These are phyloP conservation scores for Populus hybrid DNA, from an alignment of 441 rosid genomes.

Conservation along the genomic window DNA sequence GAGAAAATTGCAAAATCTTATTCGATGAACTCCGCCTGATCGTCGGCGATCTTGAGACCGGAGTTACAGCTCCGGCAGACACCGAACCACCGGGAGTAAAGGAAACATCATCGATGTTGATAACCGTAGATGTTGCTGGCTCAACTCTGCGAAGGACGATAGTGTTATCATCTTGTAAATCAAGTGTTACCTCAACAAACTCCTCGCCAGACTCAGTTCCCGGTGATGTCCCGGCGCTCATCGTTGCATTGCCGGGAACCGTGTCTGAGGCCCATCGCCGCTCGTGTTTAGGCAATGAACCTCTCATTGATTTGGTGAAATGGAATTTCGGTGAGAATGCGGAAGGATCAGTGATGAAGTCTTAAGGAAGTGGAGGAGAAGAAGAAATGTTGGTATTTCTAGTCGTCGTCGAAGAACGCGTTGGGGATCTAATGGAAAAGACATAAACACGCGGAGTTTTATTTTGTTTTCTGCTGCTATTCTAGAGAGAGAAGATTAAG, in stretches of 20 bases:
- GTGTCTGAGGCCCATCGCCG: constrained; percentile 88
- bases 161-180: constrained; percentile 64
- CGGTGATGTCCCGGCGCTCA: constrained; percentile 57
- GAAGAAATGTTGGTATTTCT: not conserved
- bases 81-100: constrained; percentile 3
- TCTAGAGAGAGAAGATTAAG: constrained; percentile 1
- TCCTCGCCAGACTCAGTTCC: constrained; percentile 62
- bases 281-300: constrained; percentile 44
- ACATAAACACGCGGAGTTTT: constrained; percentile 45
- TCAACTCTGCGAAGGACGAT: constrained; percentile 72
- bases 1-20: constrained; percentile 30
- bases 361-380: not conserved
- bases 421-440: constrained; percentile 42
- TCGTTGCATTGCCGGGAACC: constrained; percentile 38
- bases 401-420: constrained; percentile 38
- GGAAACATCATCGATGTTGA: constrained; percentile 39
- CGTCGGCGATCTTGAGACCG: constrained; percentile 45
- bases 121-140: no score
- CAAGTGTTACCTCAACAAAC: constrained; percentile 78
- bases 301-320: constrained; percentile 41
- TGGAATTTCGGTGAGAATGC: not conserved
- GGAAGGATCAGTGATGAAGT: not conserved
- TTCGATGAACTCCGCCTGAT: constrained; percentile 49
- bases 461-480: not conserved
- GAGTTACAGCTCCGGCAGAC: constrained; percentile 14